Evolutionary conservation across 257 asterid species (phyloP).

Genomic region (Salvia hispanica): DNA sequence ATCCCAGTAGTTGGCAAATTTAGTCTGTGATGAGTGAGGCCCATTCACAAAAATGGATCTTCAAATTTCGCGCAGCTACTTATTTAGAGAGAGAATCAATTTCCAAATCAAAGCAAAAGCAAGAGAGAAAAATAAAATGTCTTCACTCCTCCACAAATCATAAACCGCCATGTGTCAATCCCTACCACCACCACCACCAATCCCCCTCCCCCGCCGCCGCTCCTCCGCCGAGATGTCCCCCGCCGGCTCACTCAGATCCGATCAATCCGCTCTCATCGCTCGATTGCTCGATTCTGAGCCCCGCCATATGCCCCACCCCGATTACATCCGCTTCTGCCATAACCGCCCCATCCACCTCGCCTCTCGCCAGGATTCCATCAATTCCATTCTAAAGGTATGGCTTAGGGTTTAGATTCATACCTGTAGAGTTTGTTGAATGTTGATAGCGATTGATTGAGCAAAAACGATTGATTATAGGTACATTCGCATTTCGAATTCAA

Average conservation of each 20-base stretch:
- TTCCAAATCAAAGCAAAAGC: too few relatives aligned
- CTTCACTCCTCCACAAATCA: slow-evolving; percentile 38
- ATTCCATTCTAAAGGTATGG: slow-evolving; percentile 56
- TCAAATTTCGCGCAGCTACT: slow-evolving; percentile 20
- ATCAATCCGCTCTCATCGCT: slow-evolving; percentile 36
- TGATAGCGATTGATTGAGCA: slow-evolving; percentile 6
- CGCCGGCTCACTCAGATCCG: slow-evolving; percentile 36
- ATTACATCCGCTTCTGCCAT: slow-evolving; percentile 38
- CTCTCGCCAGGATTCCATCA: slow-evolving; percentile 56
- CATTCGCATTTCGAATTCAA: slow-evolving; percentile 47
- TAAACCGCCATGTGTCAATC: slow-evolving; percentile 40
- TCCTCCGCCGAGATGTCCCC: slow-evolving; percentile 36
- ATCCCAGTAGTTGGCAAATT: too few relatives aligned
- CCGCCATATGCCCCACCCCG: slow-evolving; percentile 41
- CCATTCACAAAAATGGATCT: background rate
- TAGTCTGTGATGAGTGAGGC: too few relatives aligned
- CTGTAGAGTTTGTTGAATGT: background rate
- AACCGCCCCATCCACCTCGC: slow-evolving; percentile 32
- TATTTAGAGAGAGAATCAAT: slow-evolving; percentile 29
- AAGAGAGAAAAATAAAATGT: slow-evolving; percentile 17
- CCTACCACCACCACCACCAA: slow-evolving; percentile 31
- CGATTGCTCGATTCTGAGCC: slow-evolving; percentile 46
- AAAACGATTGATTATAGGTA: slow-evolving; percentile 40
- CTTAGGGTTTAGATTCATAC: background rate
- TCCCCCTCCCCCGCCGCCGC: slow-evolving; percentile 35